Evolutionary conservation across 1,284 basidiomycete genomes (phyloP).

Genomic region (Ceratobasidium theobromae): DNA sequence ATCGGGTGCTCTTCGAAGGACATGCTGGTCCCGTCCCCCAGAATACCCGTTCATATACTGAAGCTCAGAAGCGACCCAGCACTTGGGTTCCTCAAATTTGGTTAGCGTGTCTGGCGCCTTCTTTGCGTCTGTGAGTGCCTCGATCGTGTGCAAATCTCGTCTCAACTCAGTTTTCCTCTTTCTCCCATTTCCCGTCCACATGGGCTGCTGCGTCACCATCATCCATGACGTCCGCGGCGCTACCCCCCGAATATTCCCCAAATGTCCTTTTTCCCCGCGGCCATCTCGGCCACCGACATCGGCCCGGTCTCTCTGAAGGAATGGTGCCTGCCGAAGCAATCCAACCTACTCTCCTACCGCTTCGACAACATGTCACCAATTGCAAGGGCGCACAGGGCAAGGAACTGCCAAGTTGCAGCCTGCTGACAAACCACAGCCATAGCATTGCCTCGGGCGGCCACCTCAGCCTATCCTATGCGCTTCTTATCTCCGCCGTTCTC

Average conservation of each 20-base stretch:
- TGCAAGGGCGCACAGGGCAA: too few relatives aligned
- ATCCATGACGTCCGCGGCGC: conserved; percentile 24
- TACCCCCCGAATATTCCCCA: not conserved
- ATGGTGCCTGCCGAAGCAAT: conserved; percentile 32
- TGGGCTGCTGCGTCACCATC: conserved; percentile 14
- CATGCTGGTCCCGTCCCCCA: conserved; percentile 30
- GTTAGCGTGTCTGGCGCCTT: conserved; percentile 8
- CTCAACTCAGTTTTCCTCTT: conserved; percentile 30
- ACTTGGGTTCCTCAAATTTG: conserved; percentile 14
- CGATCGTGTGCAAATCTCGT: conserved; percentile 33
- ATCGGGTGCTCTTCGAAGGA: conserved; percentile 18
- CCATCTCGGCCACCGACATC: too few relatives aligned
- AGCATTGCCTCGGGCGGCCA: too few relatives aligned
- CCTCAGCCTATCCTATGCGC: conserved; percentile 18
- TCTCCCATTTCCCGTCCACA: conserved; percentile 3
- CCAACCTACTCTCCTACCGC: too few relatives aligned
- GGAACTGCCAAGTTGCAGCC: too few relatives aligned
- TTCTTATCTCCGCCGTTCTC: conserved; percentile 29
- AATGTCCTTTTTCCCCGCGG: not conserved
- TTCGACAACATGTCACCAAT: too few relatives aligned
- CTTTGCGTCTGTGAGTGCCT: conserved; percentile 32
- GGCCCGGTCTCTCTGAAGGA: too few relatives aligned
- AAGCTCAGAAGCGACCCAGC: conserved; percentile 10
- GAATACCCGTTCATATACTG: too few relatives aligned
- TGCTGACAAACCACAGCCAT: too few relatives aligned